Percentiles rank a stretch among this genome's conserved stretches.
Conservation (phyloP, 2,329 filamentous ascomycete species). For the Ascochyta fabae region DNA sequence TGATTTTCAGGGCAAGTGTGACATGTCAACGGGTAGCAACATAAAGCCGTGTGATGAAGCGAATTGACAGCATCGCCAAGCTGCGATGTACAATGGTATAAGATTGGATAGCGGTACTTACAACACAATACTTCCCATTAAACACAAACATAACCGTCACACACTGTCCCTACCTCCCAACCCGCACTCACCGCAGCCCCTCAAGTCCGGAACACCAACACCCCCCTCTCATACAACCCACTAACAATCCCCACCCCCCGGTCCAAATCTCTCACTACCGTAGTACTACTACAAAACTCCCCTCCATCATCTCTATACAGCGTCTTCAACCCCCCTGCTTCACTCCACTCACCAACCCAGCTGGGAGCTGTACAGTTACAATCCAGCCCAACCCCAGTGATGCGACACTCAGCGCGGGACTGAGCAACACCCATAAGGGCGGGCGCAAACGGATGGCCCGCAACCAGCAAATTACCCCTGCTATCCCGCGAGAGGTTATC, state of each 20-base stretch:
- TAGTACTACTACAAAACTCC: conserved; percentile 47
- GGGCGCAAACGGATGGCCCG: conserved; percentile 51
- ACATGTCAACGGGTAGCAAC: conserved; percentile 8
- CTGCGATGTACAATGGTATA: background rate
- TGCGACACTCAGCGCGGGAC: too few relatives aligned
- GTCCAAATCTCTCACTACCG: conserved; percentile 47
- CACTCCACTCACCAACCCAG: conserved; percentile 52
- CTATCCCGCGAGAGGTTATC: conserved; percentile 52
- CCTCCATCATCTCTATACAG: conserved; percentile 43
- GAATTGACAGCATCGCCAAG: background rate
- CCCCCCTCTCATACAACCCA: conserved; percentile 52
- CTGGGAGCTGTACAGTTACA: conserved; percentile 41
- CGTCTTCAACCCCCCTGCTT: conserved; percentile 40
- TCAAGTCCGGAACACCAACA: conserved; percentile 44
- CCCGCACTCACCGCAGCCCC: too few relatives aligned
- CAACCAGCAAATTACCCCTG: conserved; percentile 48
- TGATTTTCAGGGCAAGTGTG: background rate
- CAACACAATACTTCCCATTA: too few relatives aligned
- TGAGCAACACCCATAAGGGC: conserved; percentile 30
- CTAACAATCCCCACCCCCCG: conserved; percentile 46
- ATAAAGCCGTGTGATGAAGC: background rate
- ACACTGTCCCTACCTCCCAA: too few relatives aligned
- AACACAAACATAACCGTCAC: too few relatives aligned
- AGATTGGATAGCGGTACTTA: background rate
- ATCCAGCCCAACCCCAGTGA: conserved; percentile 19